phyloP scores from a whole-genome alignment of 2,329 filamentous ascomycete genomes.

The Ceratocystis cacaofunesta region DNA sequence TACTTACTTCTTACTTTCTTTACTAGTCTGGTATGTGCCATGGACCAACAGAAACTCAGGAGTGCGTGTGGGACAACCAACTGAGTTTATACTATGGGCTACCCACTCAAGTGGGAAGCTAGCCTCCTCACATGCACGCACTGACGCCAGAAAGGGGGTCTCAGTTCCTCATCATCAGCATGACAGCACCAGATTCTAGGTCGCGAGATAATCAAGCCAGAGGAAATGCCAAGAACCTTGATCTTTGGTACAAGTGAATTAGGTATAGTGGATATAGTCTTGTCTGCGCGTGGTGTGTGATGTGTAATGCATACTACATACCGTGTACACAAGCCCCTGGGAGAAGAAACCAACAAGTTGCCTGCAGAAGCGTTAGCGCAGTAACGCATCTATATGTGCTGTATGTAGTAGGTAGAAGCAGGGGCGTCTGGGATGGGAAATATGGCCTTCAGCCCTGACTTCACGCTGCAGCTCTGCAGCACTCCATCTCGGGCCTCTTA shows the following conservation, averaged over 20 bases:
- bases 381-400: no score
- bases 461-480: neutral
- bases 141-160: slow-evolving; percentile 2
- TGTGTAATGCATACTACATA: neutral
- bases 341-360: no score
- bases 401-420: neutral
- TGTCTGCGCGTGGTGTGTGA: neutral
- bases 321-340: no score
- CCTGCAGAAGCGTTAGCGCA: no score
- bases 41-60: neutral
- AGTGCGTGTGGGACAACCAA: neutral
- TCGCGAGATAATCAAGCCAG: neutral
- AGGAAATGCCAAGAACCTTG: neutral
- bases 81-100: neutral
- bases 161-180: neutral
- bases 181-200: neutral
- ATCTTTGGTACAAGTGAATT: neutral
- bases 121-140: neutral
- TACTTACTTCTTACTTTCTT: neutral
- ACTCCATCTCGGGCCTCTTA: neutral
- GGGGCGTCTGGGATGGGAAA: neutral
- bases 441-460: neutral
- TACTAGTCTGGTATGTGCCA: neutral
- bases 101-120: neutral
- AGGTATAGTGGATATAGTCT: neutral